A percentile compares a stretch with the other conserved stretches of the same genome.
phyloP scores from a whole-genome alignment of 208 protist genomes.

The Crithidia thermophila region DNA sequence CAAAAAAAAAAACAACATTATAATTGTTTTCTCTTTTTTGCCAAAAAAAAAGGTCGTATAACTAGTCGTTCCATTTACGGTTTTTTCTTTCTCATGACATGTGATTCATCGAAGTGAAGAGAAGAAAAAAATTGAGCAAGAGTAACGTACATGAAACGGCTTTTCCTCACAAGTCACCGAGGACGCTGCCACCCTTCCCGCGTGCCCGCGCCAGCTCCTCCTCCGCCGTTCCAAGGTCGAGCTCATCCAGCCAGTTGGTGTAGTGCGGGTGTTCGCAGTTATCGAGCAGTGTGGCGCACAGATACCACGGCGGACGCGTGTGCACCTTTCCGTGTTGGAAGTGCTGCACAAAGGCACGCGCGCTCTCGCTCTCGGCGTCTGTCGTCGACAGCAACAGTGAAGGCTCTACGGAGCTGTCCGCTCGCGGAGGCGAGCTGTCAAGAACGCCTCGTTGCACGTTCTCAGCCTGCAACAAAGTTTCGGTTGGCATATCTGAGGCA shows the following conservation, averaged over 20 bases:
- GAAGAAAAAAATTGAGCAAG: too few species aligned
- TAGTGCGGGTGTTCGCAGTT: slow-evolving; percentile 83
- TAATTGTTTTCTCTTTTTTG: too few species aligned
- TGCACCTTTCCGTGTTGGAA: slow-evolving; percentile 46
- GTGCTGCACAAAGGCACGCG: slow-evolving; percentile 24
- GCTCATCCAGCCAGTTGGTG: slow-evolving; percentile 59
- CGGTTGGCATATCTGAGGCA: too few species aligned
- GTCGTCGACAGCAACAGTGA: neutral
- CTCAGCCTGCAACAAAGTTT: too few species aligned
- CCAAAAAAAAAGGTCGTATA: neutral
- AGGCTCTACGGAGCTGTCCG: neutral
- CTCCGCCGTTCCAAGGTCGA: slow-evolving; percentile 43
- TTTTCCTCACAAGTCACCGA: neutral
- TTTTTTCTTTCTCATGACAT: slow-evolving; percentile 14
- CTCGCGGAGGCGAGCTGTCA: too few species aligned
- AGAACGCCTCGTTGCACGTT: too few species aligned
- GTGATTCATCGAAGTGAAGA: too few species aligned
- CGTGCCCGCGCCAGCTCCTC: slow-evolving; percentile 44
- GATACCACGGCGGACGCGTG: slow-evolving; percentile 74
- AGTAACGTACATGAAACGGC: too few species aligned
- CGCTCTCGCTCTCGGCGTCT: slow-evolving; percentile 6
- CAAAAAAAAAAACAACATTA: too few species aligned
- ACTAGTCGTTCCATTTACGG: neutral
- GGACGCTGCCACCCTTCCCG: slow-evolving; percentile 11
- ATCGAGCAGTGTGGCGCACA: slow-evolving; percentile 51